Evolutionary conservation across 768 basidiomycete genomes (phyloP).

Genomic region (Suillus hirtellus): DNA sequence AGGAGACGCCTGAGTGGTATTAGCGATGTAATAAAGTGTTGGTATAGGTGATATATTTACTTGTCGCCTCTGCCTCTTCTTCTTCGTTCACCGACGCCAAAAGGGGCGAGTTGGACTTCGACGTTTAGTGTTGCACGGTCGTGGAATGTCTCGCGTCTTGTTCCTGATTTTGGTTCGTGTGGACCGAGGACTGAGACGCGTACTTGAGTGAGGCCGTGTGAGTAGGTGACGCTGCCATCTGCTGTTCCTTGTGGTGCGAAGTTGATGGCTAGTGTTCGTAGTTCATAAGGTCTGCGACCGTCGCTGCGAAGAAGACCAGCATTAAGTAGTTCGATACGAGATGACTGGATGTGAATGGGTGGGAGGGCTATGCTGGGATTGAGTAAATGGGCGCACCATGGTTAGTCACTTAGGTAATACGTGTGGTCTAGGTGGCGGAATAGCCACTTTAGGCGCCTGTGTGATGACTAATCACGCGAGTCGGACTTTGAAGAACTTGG

Average conservation of each 20-base stretch:
- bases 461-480: not conserved
- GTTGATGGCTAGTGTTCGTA: slow-evolving; percentile 79
- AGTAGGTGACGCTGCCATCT: slow-evolving; percentile 82
- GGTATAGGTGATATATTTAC: slow-evolving; percentile 53
- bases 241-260: slow-evolving; percentile 73
- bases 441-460: no score
- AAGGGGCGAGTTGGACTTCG: slow-evolving; percentile 83
- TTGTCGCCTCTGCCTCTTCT: slow-evolving; percentile 83
- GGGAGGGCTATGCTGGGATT: not conserved
- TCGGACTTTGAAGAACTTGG: not conserved
- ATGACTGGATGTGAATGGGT: slow-evolving; percentile 35
- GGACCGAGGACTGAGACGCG: slow-evolving; percentile 90
- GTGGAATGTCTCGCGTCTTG: slow-evolving; percentile 73
- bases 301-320: slow-evolving; percentile 89
- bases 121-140: slow-evolving; percentile 90
- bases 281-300: slow-evolving; percentile 88
- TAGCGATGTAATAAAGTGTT: slow-evolving; percentile 4
- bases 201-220: slow-evolving; percentile 90
- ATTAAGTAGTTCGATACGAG: slow-evolving; percentile 74
- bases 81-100: slow-evolving; percentile 80
- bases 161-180: slow-evolving; percentile 70
- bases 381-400: slow-evolving; percentile 1
- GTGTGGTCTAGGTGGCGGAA: no score
- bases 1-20: slow-evolving; percentile 64
- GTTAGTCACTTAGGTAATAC: not conserved